Evolutionary conservation across 2,329 filamentous ascomycete species (phyloP).

Genomic region (Colletotrichum paranaense): DNA sequence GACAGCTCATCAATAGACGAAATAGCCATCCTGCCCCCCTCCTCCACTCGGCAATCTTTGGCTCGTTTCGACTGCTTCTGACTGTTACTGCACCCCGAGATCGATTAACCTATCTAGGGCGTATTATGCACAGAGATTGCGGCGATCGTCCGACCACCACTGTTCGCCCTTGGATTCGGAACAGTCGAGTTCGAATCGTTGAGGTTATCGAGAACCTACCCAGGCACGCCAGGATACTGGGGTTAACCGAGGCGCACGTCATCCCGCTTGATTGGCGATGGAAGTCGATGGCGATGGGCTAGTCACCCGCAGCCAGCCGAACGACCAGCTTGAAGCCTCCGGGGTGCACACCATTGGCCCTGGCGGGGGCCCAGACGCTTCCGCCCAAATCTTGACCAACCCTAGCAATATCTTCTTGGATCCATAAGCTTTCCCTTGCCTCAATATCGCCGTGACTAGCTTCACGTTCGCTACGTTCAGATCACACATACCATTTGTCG

Average conservation of each 20-base stretch:
- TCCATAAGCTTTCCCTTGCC: constrained; percentile 15
- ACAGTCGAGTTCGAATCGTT: constrained; percentile 4
- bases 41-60: constrained; percentile 8
- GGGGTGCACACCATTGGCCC: constrained; percentile 23
- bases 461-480: constrained; percentile 26
- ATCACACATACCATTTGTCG: neutral
- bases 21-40: constrained; percentile 4
- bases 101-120: constrained; percentile 15
- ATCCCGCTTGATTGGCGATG: constrained; percentile 32
- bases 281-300: constrained; percentile 27
- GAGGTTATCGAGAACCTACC: constrained; percentile 33
- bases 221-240: constrained; percentile 21
- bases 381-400: constrained; percentile 16
- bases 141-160: constrained; percentile 32
- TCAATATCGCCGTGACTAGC: constrained; percentile 19
- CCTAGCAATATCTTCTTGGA: constrained; percentile 16
- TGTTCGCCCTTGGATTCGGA: constrained; percentile 1
- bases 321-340: constrained; percentile 18
- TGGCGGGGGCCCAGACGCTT: neutral
- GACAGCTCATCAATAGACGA: constrained; percentile 29
- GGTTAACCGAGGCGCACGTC: constrained; percentile 35
- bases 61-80: neutral
- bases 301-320: constrained; percentile 33
- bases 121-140: constrained; percentile 13
- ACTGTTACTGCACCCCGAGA: constrained; percentile 12